phyloP scores from a whole-genome alignment of 2,329 filamentous ascomycete genomes.

The Alternaria hordeiaustralica region DNA sequence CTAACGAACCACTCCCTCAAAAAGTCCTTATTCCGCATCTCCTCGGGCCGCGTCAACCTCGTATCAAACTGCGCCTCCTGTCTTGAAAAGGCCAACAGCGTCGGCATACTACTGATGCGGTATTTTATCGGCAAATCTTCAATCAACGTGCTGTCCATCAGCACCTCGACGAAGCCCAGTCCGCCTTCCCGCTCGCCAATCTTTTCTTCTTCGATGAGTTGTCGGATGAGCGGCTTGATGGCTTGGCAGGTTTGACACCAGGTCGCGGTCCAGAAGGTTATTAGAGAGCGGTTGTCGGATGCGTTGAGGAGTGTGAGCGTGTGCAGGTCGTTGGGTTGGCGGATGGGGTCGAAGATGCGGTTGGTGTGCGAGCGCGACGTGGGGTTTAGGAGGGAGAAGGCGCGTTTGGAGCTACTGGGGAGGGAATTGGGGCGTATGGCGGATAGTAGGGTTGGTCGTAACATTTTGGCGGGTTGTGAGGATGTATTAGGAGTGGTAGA shows the following conservation, averaged over 20 bases:
- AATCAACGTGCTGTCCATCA: constrained; percentile 55
- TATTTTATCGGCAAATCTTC: constrained; percentile 52
- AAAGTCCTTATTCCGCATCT: constrained; percentile 54
- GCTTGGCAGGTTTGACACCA: constrained; percentile 55
- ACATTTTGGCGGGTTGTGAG: not conserved
- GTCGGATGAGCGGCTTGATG: constrained; percentile 52
- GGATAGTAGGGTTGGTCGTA: not conserved
- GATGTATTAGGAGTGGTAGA: not conserved
- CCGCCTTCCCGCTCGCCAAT: constrained; percentile 55
- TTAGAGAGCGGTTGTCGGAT: constrained; percentile 51
- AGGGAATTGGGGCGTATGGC: not conserved
- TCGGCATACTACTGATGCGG: constrained; percentile 53
- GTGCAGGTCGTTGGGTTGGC: constrained; percentile 55
- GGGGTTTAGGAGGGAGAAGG: constrained; percentile 26
- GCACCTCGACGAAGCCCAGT: constrained; percentile 56
- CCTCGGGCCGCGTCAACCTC: constrained; percentile 51
- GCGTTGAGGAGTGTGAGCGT: constrained; percentile 57
- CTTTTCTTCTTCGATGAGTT: constrained; percentile 52
- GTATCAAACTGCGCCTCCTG: constrained; percentile 58
- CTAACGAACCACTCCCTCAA: constrained; percentile 56
- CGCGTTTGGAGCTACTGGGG: constrained; percentile 3
- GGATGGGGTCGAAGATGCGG: constrained; percentile 51
- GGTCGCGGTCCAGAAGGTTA: constrained; percentile 59
- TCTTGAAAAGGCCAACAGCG: constrained; percentile 57
- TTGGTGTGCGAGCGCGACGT: constrained; percentile 28